Conservation (phyloP, 345 rosid genomes). For the Citrus cavaleriei region DNA sequence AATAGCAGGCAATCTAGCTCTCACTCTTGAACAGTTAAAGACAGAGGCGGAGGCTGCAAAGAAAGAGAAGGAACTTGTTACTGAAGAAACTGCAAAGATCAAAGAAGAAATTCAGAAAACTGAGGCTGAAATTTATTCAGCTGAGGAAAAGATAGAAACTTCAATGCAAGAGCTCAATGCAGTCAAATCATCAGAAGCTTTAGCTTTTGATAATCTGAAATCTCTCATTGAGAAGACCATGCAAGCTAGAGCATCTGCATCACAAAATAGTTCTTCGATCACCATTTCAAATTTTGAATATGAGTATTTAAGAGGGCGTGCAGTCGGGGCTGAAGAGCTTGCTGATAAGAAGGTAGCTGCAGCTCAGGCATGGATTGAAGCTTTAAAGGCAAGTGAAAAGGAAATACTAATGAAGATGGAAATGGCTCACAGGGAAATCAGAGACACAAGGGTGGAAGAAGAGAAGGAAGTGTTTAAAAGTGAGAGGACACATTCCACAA, state of each 20-base stretch:
- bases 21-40: constrained; percentile 57
- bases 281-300: constrained; percentile 76
- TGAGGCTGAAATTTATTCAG: constrained; percentile 39
- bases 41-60: constrained; percentile 52
- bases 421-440: constrained; percentile 38
- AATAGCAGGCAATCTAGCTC: constrained; percentile 41
- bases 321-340: constrained; percentile 58
- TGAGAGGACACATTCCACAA: constrained; percentile 52
- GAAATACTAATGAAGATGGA: constrained; percentile 63
- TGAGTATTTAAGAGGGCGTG: constrained; percentile 68
- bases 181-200: constrained; percentile 52
- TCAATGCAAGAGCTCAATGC: constrained; percentile 63
- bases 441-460: constrained; percentile 48
- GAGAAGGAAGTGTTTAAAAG: constrained; percentile 40
- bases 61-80: constrained; percentile 47
- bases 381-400: constrained; percentile 69
- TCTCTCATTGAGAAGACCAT: constrained; percentile 39
- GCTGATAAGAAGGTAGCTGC: constrained; percentile 92
- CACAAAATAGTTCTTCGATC: constrained; percentile 36
- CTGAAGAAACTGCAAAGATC: constrained; percentile 43
- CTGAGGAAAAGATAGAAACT: constrained; percentile 52
- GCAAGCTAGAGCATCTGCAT: constrained; percentile 43
- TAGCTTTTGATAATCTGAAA: constrained; percentile 56
- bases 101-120: constrained; percentile 47
- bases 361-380: constrained; percentile 90